Percentiles rank a stretch among this genome's conserved stretches.
These are phyloP conservation scores for Galeopsis tetrahit DNA, from an alignment of 257 asterid species.

Conservation along the genomic window DNA sequence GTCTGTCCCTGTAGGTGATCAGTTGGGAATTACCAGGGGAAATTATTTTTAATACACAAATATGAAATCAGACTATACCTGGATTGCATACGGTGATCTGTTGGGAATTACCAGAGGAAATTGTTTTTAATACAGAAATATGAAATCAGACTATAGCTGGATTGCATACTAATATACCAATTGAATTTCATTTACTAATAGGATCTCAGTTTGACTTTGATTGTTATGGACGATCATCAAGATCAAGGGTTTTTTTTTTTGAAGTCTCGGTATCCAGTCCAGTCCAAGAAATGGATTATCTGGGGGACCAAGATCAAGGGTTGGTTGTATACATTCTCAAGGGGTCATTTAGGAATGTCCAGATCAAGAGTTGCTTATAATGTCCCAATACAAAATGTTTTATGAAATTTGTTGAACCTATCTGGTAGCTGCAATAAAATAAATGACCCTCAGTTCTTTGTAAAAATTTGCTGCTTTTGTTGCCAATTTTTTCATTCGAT, in stretches of 20 bases:
- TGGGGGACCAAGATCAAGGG: not conserved
- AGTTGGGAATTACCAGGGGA: not conserved
- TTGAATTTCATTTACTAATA: not conserved
- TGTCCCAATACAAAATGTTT: conserved; percentile 4
- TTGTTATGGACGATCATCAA: not conserved
- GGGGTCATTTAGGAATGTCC: conserved; percentile 1
- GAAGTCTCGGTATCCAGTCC: too few species aligned
- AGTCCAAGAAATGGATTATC: too few species aligned
- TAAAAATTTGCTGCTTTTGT: not conserved
- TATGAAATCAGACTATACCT: not conserved
- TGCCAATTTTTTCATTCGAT: conserved; percentile 8
- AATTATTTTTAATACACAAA: not conserved
- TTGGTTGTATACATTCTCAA: not conserved
- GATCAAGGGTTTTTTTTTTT: not conserved
- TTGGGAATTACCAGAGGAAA: not conserved
- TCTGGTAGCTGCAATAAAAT: not conserved
- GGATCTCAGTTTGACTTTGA: not conserved
- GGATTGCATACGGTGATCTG: not conserved
- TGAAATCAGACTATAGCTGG: not conserved
- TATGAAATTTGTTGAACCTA: not conserved
- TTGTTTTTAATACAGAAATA: not conserved
- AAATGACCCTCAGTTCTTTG: not conserved
- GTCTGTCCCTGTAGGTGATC: not conserved
- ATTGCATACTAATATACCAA: not conserved
- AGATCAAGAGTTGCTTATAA: not conserved